Conservation (phyloP, 441 rosid genomes). For the Gossypium trilobum region DNA sequence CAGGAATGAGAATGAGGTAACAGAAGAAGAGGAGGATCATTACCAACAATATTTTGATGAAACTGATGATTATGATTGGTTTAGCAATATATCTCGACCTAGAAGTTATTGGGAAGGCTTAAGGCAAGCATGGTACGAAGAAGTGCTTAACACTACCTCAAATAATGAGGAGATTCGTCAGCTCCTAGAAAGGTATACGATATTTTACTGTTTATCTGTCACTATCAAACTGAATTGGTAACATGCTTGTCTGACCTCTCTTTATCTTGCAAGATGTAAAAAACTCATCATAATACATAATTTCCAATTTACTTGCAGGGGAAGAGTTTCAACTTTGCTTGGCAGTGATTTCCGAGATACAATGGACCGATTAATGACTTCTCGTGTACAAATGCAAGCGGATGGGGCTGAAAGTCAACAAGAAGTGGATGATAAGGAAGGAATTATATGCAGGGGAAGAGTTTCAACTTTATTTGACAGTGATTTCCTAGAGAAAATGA, state of each 20-base stretch:
- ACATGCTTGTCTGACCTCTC: not conserved
- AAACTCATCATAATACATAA: not conserved
- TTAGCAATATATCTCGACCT: slow-evolving; percentile 62
- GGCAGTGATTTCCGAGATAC: slow-evolving; percentile 52
- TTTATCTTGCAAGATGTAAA: not conserved
- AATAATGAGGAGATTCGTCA: slow-evolving; percentile 53
- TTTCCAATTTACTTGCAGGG: slow-evolving; percentile 30
- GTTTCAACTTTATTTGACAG: slow-evolving; percentile 63
- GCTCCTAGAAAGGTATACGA: slow-evolving; percentile 61
- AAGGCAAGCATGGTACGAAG: slow-evolving; percentile 61
- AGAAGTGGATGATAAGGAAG: slow-evolving; percentile 29
- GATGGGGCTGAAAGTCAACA: slow-evolving; percentile 18
- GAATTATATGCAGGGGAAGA: slow-evolving; percentile 44
- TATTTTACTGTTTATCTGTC: not conserved
- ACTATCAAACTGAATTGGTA: not conserved
- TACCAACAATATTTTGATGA: slow-evolving; percentile 24
- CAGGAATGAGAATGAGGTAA: slow-evolving; percentile 38
- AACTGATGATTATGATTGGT: slow-evolving; percentile 43
- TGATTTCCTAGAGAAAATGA: slow-evolving; percentile 58
- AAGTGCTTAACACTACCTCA: slow-evolving; percentile 44
- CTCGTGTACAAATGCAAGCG: slow-evolving; percentile 32
- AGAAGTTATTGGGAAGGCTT: slow-evolving; percentile 79
- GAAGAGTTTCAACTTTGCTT: slow-evolving; percentile 67
- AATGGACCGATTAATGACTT: slow-evolving; percentile 51
- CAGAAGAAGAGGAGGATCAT: slow-evolving; percentile 27